These are phyloP conservation scores for Periconia sp. DNA, from an alignment of 2,329 filamentous ascomycete species.

Conservation along the genomic window DNA sequence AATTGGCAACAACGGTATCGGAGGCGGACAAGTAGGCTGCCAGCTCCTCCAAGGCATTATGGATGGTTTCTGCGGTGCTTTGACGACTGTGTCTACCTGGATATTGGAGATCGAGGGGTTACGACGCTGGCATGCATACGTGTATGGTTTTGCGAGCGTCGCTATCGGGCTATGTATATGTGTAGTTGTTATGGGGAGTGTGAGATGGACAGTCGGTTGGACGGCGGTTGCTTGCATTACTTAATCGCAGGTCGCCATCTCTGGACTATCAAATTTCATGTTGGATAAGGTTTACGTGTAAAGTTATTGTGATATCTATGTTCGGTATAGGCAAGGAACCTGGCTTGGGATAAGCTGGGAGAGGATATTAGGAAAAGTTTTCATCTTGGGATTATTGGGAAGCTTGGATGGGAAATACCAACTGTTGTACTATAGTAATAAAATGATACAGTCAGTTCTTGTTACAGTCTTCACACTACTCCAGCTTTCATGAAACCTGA, in stretches of 20 bases:
- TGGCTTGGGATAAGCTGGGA: too few relatives aligned
- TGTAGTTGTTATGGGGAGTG: slow-evolving; percentile 75
- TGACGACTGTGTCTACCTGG: slow-evolving; percentile 58
- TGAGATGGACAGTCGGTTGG: slow-evolving; percentile 69
- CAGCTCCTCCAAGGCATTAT: slow-evolving; percentile 55
- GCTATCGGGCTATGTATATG: slow-evolving; percentile 63
- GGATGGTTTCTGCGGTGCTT: slow-evolving; percentile 56
- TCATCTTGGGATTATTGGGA: too few relatives aligned
- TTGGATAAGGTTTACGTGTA: too few relatives aligned
- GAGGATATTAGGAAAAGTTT: too few relatives aligned
- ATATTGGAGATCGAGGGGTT: slow-evolving; percentile 51
- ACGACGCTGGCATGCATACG: slow-evolving; percentile 64
- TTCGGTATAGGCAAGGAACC: too few relatives aligned
- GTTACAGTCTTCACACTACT: too few relatives aligned
- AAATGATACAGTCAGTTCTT: too few relatives aligned
- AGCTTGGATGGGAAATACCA: too few relatives aligned
- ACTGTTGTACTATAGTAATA: too few relatives aligned
- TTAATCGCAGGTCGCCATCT: slow-evolving; percentile 8
- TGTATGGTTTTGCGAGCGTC: slow-evolving; percentile 71
- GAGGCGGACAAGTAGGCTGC: slow-evolving; percentile 52
- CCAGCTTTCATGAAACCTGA: too few relatives aligned
- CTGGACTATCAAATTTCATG: too few relatives aligned
- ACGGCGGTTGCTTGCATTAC: slow-evolving; percentile 38
- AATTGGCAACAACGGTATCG: slow-evolving; percentile 51
- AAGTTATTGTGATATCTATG: too few relatives aligned